These are phyloP conservation scores for Auxenochlorella protothecoides DNA, from an alignment of 139 green algal genomes.

Conservation along the genomic window DNA sequence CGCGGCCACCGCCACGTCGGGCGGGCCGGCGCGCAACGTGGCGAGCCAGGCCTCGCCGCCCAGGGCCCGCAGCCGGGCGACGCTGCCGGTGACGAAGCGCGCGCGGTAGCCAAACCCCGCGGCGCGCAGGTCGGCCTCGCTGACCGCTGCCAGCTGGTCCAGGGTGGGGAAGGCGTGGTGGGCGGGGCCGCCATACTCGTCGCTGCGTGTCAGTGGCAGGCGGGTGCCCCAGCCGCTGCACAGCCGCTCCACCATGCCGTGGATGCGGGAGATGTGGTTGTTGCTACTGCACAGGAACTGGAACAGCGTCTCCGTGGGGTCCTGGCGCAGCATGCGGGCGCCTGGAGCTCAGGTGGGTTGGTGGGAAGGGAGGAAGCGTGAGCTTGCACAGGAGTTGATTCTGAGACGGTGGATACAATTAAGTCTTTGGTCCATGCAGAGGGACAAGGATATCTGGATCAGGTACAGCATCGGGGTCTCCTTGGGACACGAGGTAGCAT, in stretches of 20 bases:
- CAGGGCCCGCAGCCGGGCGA: conserved; percentile 34
- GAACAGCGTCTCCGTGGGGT: conserved; percentile 89
- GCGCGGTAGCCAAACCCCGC: conserved; percentile 76
- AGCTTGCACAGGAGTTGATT: background rate
- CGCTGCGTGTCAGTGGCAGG: conserved; percentile 17
- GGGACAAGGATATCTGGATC: too few relatives aligned
- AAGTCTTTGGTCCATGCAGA: too few relatives aligned
- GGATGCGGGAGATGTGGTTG: conserved; percentile 91
- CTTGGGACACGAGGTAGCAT: too few relatives aligned
- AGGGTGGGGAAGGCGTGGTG: conserved; percentile 76
- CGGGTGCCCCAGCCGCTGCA: conserved; percentile 61
- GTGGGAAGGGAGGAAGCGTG: background rate
- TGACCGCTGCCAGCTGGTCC: conserved; percentile 62
- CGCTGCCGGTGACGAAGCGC: conserved; percentile 60
- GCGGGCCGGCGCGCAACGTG: background rate
- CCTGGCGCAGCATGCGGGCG: conserved; percentile 76
- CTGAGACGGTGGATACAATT: too few relatives aligned
- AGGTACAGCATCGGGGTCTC: too few relatives aligned
- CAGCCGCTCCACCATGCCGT: conserved; percentile 83
- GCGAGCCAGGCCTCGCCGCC: conserved; percentile 63
- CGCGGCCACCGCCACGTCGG: conserved; percentile 47
- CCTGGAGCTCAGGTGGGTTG: conserved; percentile 15
- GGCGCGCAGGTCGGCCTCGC: conserved; percentile 65
- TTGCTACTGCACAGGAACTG: conserved; percentile 91
- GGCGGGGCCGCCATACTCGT: background rate